Evolutionary conservation across 345 rosid species (phyloP), one percentile per base, ranked within the genome.

Genomic region (Linum usitatissimum): DNA sequence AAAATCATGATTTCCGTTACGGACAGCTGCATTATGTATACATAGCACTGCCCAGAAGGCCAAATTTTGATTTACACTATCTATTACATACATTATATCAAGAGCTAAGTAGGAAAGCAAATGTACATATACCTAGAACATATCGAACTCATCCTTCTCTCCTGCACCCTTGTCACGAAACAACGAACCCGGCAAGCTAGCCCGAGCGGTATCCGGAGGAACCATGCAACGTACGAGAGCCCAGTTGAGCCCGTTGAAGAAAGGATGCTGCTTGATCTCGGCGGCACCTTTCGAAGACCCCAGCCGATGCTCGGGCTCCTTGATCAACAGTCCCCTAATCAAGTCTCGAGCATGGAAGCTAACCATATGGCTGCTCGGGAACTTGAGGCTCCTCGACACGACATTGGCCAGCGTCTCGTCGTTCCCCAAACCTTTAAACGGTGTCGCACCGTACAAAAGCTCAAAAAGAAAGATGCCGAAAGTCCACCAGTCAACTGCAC

Each of bases 181-280:
- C 34, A 62, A 57, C 60, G 53, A 28, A 38, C n/a, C 20, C 76
- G 70, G 8, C 70, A 21, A 75, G 39, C 58, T 42, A 64, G 58
- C 73, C 0, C 86, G 91, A 71, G 81, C 66, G 28, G 28, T 23
- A 81, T 84, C 90, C 0, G 95, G 95, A 18, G 95, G 95, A 10
- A 74, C 69, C 6, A 85, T 72, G 30, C 95, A 87, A 6, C 95
- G 80, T 55, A 87, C 79, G 38, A 84, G 78, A 59, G 95, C 90
- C 95, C 95, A 87, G 45, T 87, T 87, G 18, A 87, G 80, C 74
- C 95, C 91, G 53, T 83, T 85, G 4, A 87, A 87, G 76, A 87
- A 87, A 19, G 85, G 71, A 51, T 87, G 90, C 18, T 80, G 90
- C 67, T 80, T 87, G 71, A 87, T 87, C 77, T 87, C 90, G 0